phyloP scores from a whole-genome alignment of 2,329 filamentous ascomycete species.

The Hymenoscyphus scutula region DNA sequence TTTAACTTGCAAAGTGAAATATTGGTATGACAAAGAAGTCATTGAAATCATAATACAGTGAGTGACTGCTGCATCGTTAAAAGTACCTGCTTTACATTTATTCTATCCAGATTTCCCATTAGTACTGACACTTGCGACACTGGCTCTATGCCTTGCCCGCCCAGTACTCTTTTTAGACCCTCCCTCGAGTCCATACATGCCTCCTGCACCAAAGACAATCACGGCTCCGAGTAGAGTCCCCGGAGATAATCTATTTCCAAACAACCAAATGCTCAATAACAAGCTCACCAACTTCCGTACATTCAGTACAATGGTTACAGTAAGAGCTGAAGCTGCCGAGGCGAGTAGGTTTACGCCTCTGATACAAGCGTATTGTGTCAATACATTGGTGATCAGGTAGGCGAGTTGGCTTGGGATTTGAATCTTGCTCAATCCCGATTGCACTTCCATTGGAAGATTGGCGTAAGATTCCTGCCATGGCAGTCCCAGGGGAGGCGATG shows the following conservation, averaged over 20 bases:
- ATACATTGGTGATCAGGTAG: conserved; percentile 71
- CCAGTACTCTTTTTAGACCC: conserved; percentile 38
- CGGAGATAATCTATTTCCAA: conserved; percentile 76
- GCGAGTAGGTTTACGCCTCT: conserved; percentile 93
- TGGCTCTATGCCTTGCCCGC: conserved; percentile 35
- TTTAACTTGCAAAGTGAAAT: neutral
- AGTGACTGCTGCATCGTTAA: neutral
- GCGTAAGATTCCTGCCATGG: conserved; percentile 27
- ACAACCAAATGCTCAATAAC: conserved; percentile 87
- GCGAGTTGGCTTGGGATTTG: conserved; percentile 66
- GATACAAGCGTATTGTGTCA: conserved; percentile 94
- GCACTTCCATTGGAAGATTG: conserved; percentile 40
- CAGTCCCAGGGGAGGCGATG: conserved; percentile 60
- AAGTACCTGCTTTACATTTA: neutral
- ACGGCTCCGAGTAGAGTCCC: conserved; percentile 79
- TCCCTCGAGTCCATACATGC: conserved; percentile 77
- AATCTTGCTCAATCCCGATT: conserved; percentile 38
- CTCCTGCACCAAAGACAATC: conserved; percentile 89
- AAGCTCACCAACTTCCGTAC: conserved; percentile 91
- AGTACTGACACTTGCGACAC: conserved; percentile 19
- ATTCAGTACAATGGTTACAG: conserved; percentile 94
- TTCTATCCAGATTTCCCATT: conserved; percentile 32
- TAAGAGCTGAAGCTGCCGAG: conserved; percentile 83
- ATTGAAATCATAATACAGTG: neutral
- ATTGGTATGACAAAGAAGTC: neutral